phyloP scores from a whole-genome alignment of 352 stramenopile genomes.

The Globisporangium cederbergense region DNA sequence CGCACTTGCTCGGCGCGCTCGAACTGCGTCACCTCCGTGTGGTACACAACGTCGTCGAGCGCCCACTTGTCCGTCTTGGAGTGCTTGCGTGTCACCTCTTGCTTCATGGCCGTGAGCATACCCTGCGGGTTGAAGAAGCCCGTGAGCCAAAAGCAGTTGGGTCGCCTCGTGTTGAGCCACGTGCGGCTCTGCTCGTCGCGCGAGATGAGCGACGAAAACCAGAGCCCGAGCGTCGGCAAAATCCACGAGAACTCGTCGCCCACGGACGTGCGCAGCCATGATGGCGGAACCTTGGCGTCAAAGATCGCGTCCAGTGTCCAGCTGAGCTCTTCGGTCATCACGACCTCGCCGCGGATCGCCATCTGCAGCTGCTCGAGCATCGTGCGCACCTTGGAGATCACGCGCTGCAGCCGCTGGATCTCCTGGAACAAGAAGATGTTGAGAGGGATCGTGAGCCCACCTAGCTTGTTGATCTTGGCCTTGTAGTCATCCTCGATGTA shows the following conservation, averaged over 20 bases:
- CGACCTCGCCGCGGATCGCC: constrained; percentile 97
- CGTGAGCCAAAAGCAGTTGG: constrained; percentile 96
- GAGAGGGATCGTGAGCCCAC: constrained; percentile 94
- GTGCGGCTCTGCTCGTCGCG: constrained; percentile 94
- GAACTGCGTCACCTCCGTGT: constrained; percentile 95
- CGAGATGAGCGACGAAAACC: constrained; percentile 96
- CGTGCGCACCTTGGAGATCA: constrained; percentile 95
- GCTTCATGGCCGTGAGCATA: constrained; percentile 98
- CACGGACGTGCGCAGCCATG: constrained; percentile 95
- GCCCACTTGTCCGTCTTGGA: constrained; percentile 96
- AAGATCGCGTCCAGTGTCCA: constrained; percentile 95
- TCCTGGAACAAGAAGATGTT: constrained; percentile 99
- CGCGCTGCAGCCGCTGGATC: constrained; percentile 95
- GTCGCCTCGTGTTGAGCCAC: constrained; percentile 94
- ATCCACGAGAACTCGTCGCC: constrained; percentile 99
- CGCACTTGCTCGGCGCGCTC: constrained; percentile 90
- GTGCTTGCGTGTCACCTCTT: constrained; percentile 97
- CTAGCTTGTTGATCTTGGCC: constrained; percentile 94
- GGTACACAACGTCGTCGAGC: constrained; percentile 97
- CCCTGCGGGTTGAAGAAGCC: constrained; percentile 98
- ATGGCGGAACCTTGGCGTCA: constrained; percentile 93
- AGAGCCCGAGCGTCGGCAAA: constrained; percentile 93
- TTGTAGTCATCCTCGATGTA: constrained; percentile 99
- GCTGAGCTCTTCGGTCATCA: constrained; percentile 97
- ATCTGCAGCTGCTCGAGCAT: constrained; percentile 95